Conservation (phyloP, 176 grass and related monocot species). For the Guadua angustifolia region DNA sequence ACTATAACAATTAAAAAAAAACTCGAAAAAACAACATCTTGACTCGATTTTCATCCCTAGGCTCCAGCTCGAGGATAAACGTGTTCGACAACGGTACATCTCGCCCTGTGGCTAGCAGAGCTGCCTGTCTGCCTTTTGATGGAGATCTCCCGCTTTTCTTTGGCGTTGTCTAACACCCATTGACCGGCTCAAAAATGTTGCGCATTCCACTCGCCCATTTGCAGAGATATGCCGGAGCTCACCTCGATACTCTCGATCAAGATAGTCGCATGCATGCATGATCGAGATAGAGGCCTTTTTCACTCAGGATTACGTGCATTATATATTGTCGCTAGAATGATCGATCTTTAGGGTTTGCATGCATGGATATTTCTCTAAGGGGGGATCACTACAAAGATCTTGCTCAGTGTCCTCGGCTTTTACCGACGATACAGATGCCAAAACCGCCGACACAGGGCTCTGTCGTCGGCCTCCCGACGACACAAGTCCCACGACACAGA, state of each 20-base stretch:
- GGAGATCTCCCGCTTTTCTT: background rate
- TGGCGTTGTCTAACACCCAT: slow-evolving; percentile 42
- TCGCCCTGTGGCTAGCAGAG: background rate
- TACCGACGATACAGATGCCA: no score
- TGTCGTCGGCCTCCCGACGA: no score
- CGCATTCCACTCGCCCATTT: slow-evolving; percentile 43
- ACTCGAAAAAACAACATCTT: no score
- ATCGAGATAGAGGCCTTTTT: background rate
- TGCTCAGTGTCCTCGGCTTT: no score
- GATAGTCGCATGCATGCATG: slow-evolving; percentile 12
- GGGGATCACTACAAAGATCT: no score
- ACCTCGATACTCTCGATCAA: background rate
- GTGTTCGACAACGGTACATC: background rate
- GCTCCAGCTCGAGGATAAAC: no score
- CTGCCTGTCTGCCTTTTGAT: slow-evolving; percentile 27
- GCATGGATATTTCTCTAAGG: background rate
- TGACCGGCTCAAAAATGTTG: slow-evolving; percentile 35
- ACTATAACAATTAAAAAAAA: no score
- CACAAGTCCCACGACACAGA: no score
- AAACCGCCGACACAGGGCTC: no score
- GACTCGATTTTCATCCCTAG: no score
- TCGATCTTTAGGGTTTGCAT: background rate
- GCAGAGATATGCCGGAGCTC: slow-evolving; percentile 19
- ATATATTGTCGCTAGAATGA: background rate
- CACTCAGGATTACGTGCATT: background rate